A percentile compares a stretch with the other conserved stretches of the same genome.
Evolutionary conservation across 202 grass and related monocot species (phyloP).

Genomic region (Elaeis oleifera): DNA sequence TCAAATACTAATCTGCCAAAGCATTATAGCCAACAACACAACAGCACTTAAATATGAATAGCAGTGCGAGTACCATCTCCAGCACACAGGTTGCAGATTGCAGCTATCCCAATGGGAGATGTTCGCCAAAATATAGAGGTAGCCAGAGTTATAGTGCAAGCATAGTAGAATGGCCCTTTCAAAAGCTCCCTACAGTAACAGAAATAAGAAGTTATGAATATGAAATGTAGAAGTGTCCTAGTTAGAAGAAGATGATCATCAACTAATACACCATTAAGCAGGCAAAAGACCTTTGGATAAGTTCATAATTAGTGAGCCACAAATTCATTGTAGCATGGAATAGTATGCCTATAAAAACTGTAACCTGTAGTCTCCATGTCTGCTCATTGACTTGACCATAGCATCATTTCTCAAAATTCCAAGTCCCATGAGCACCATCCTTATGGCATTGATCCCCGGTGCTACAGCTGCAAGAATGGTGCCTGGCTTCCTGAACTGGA

Average conservation of each 20-base stretch:
- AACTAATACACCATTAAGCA: no score
- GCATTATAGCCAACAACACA: no score
- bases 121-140: conserved; percentile 72
- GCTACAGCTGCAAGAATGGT: conserved; percentile 70
- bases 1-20: no score
- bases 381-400: conserved; percentile 88
- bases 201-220: conserved; percentile 13
- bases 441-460: conserved; percentile 70
- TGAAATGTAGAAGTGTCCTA: not conserved
- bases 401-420: conserved; percentile 82
- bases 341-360: not conserved
- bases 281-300: no score
- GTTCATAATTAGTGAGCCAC: no score
- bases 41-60: conserved; percentile 4
- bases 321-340: not conserved
- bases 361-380: conserved; percentile 68
- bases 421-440: conserved; percentile 70
- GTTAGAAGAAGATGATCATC: no score
- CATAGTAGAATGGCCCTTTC: conserved; percentile 91
- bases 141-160: conserved; percentile 71
- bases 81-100: conserved; percentile 93
- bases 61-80: conserved; percentile 52
- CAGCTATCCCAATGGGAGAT: conserved; percentile 71
- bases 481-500: conserved; percentile 52
- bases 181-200: conserved; percentile 66